Base-by-base conservation (phyloP, 345 rosid genomes). In the Isatis tinctoria region DNA sequence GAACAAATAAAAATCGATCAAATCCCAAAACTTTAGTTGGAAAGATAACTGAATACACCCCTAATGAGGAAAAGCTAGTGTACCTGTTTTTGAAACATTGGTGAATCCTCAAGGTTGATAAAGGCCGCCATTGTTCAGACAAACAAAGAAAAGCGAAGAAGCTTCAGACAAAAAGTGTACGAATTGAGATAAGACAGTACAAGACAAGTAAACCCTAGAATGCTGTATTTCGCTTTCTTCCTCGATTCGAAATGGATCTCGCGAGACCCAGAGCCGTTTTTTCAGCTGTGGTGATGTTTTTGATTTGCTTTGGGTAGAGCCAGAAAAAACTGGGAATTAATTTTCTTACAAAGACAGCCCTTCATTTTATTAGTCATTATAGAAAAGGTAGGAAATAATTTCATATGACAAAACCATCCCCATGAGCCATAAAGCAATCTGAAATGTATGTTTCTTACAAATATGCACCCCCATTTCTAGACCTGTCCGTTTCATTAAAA, bases 31-130 rank as follows among this genome's bases (percentile, higher is more conserved):
- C n/a, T 35, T 36, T 36, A 32, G 3, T n/a, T 32, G 27, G 11
- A 22, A 45, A 17, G 26, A 59, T 20, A 10, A 0, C 11, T 41
- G 35, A 47, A 48, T 44, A 22, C 10, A 70, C 41, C 20, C 7
- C 9, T 20, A 22, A 71, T 18, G 35, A 1, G 22, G 17, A 6
- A 5, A 10, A 11, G 43, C 18, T 24, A 18, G 47, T 22, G 70
- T 71, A 85, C 93, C 86, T 85, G 89, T 81, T 86, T 88, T 43
- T 82, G 85, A 72, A 86, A 88, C 93, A 86, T 88, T 22, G 91
- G 93, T 2, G 91, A 88, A 79, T 88, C 93, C 27, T 88, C 93
- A 30, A 88, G 86, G 66, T 85, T 84, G 75, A 83, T 80, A 66
- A 85, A 88, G 8, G 82, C 70, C 64, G 87, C 81, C 93, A 86